Conservation (phyloP, 1,139 yeast species). For the Candida mesenterica region DNA sequence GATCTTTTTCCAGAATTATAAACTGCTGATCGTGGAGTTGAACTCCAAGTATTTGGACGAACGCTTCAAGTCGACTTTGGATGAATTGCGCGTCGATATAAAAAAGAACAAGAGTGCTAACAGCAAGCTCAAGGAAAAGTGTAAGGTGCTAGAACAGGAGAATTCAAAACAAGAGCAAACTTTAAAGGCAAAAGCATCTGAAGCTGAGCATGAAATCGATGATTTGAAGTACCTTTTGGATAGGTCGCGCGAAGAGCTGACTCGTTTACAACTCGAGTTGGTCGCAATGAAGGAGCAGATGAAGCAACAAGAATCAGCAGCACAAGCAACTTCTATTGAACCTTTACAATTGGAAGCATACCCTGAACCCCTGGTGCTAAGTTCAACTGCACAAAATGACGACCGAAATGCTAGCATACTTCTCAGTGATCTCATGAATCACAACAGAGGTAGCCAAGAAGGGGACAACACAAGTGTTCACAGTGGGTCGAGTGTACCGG, state of each 20-base stretch:
- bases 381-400: background rate
- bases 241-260: background rate
- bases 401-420: constrained; percentile 1
- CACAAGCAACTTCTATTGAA: no score
- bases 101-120: constrained; percentile 19
- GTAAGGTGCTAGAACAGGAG: constrained; percentile 21
- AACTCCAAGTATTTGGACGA: constrained; percentile 27
- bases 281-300: background rate
- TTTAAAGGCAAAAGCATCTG: constrained; percentile 9
- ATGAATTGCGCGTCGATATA: constrained; percentile 21
- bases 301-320: no score
- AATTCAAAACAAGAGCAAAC: constrained; percentile 9
- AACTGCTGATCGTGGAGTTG: constrained; percentile 25
- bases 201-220: constrained; percentile 7
- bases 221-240: constrained; percentile 4
- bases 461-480: background rate
- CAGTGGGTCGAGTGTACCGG: background rate
- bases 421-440: constrained; percentile 1
- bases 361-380: no score
- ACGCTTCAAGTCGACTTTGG: constrained; percentile 22
- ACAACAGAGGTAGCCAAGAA: background rate
- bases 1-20: constrained; percentile 31
- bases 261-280: background rate
- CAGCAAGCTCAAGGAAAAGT: constrained; percentile 20
- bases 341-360: no score